Evolutionary conservation across 108 stramenopile species (phyloP), one percentile per base, ranked within the genome.

Genomic region (Nitzschia sp.): DNA sequence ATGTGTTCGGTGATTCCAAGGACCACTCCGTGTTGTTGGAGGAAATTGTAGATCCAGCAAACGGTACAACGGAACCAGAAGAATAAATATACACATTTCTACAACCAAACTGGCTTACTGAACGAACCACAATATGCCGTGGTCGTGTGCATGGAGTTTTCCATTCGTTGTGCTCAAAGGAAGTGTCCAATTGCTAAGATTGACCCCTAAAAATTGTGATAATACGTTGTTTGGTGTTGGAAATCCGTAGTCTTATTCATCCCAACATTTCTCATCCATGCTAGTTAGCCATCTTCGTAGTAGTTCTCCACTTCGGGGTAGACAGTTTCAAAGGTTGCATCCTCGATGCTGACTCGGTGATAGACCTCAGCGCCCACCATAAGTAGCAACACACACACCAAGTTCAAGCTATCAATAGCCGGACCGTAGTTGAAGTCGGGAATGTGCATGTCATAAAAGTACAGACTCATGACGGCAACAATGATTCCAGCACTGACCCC

Each of bases 401-500:
- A 58, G 72, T 90, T 81, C 41, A 89, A 72, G 37, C 75, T 76
- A 50, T 86, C 85, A 14, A 89, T 80, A 10, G 83, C 67, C 2
- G 78, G 70, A 15, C 89, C 89, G 52, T 87, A 89, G 60, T 84
- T 85, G 59, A 86, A 86, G 71, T 86, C 82, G 24, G 83, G 68
- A 24, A 80, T 86, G 10, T 75, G 65, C 57, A 85, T 64, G 54
- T 93, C 85, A 67, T 93, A 93, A 2, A 79, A 41, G 57, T 83
- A 88, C 79, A 93, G 80, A 42, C 72, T 57, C 7, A 84, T 34
- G 8, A 87, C 86, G 1, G 87, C 76, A 48, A 93, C 37, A 62
- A 93, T 76, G 44, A 93, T 89, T 0, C 89, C 92, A 65, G 86
- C 87, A 38, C 81, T 84, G 26, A 93, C 83, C 12, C 92, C 89